Evolutionary conservation across 2,329 filamentous ascomycete genomes (phyloP).

Genomic region (Ceratocystis papillata): DNA sequence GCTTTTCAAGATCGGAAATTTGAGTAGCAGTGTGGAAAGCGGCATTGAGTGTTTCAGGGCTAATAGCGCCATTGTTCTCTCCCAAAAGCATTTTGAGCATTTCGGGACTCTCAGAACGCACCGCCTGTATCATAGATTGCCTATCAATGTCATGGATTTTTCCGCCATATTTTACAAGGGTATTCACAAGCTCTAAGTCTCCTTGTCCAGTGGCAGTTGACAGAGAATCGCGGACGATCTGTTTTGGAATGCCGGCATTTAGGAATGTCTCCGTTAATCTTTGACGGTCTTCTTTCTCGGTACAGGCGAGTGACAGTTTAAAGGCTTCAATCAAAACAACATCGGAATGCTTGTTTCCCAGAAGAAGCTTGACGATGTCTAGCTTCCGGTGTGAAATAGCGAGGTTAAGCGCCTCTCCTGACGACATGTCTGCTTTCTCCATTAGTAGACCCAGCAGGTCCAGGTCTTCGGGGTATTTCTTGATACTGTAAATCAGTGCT

Average conservation of each 20-base stretch:
- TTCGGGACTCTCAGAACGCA: slow-evolving; percentile 40
- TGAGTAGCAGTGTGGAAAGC: slow-evolving; percentile 48
- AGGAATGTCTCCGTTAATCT: slow-evolving; percentile 39
- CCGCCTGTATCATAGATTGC: slow-evolving; percentile 45
- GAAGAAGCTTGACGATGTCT: slow-evolving; percentile 39
- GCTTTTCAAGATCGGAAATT: slow-evolving; percentile 39
- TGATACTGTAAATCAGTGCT: slow-evolving; percentile 43
- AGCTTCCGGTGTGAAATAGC: slow-evolving; percentile 38
- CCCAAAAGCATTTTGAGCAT: slow-evolving; percentile 43
- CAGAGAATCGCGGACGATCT: slow-evolving; percentile 41
- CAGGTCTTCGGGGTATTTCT: slow-evolving; percentile 39
- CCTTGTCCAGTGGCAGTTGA: slow-evolving; percentile 43
- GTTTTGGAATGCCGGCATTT: slow-evolving; percentile 37
- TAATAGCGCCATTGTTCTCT: slow-evolving; percentile 33
- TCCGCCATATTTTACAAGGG: slow-evolving; percentile 44
- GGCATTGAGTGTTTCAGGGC: slow-evolving; percentile 36
- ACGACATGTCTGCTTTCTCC: slow-evolving; percentile 38
- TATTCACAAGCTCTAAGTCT: slow-evolving; percentile 41
- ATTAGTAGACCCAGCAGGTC: slow-evolving; percentile 39
- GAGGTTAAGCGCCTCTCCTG: slow-evolving; percentile 40
- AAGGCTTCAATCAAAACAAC: slow-evolving; percentile 36
- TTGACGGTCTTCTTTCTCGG: slow-evolving; percentile 35
- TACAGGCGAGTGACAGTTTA: slow-evolving; percentile 34
- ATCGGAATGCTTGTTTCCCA: slow-evolving; percentile 31
- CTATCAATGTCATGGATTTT: slow-evolving; percentile 42